Base-by-base conservation (phyloP, 2,329 filamentous ascomycete species). In the Cucurbitaria berberidis region DNA sequence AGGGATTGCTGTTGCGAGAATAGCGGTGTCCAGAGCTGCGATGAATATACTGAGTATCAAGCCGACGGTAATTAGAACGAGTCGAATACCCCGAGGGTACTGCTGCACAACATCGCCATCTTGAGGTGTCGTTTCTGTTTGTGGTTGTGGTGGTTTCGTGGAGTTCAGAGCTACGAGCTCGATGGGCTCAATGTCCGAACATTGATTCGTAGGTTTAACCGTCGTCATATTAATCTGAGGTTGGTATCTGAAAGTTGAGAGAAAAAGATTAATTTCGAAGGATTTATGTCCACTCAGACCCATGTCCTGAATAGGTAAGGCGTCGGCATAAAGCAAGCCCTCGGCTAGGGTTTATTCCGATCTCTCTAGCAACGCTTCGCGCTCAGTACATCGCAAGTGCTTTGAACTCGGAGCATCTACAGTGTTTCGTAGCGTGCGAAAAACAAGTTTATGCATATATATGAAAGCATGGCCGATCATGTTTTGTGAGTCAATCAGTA, bases 1-100 rank as follows among this genome's bases (percentile, higher is more conserved):
- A 1, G 74, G 75, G 13, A 77, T 70, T 7, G 74, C 74, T 2
- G 70, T 74, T 3, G 69, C 66, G 44, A 77, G 62, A 10, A 76
- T 76, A 2, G 72, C 72, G 0, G 48, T 45, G 34, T 71, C 68
- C 11, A 71, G 55, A 3, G 67, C 64, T 0, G 63, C 55, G 11
- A 71, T 58, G 16, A 72, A 70, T 21, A 72, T 66, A 47, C 60
- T 64, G 24, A 71, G 60, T 6, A 72, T 54, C 13, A 72, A 58
- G 6, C 67, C 68, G 19, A 67, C 45, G 2, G 66, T 68, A 5
- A 72, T 65, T 1, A 70, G 18, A 10, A 62, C 26, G 0, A 72
- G 53, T 26, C 65, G 57, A 2, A 63, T 34, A n/a, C 64, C 64
- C n/a, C 57, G 57, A 10, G 65, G 65, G 40, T 62, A 59, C 30